Evolutionary conservation across 768 basidiomycete species (phyloP), one percentile per base, ranked within the genome.

Genomic region (Xerocomellus intermedius): DNA sequence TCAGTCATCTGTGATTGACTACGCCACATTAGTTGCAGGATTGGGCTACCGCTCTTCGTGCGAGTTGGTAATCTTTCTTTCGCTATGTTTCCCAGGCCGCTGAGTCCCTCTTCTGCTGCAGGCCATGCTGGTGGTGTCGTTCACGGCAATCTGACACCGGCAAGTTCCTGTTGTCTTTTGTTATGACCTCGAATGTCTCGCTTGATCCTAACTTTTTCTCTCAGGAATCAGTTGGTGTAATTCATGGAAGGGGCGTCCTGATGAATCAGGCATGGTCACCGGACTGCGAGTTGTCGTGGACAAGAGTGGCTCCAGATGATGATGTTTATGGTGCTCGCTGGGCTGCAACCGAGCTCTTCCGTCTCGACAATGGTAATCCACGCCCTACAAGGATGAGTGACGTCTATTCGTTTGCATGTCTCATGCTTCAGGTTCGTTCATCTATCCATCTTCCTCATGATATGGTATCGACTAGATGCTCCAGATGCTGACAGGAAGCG

Each of bases 351-450:
- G 59, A 60, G 12, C 24, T 60, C 14, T 60, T 60, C 46, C 16
- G 17, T 5, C 14, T 51, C 2, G 50, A 60, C 2, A 3, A 32
- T 7, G 33, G 21, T n/a, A 17, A 48, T 43, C 30, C 26, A 21
- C 13, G 1, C 2, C 53, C 58, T 13, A 60, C 59, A 19, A 48
- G 26, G 28, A 60, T 60, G 59, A 51, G 58, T 8, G 59, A 60
- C 8, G 42, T 60, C 21, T 60, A 60, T 24, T 60, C 59, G 6
- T 60, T 60, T 12, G 58, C 33, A 10, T 60, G 59, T 17, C 52
- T 60, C 5, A 56, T 56, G 58, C 59, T 60, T 13, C 59, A 60
- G 53, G 59, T 60, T 39, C 19, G 54, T 48, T 21, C 5, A 19
- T 48, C 24, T 9, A 1, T 32, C n/a, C 5, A 32, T 54, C 10